phyloP scores from a whole-genome alignment of 495 filamentous ascomycete species.

The Schizothecium vesticola region DNA sequence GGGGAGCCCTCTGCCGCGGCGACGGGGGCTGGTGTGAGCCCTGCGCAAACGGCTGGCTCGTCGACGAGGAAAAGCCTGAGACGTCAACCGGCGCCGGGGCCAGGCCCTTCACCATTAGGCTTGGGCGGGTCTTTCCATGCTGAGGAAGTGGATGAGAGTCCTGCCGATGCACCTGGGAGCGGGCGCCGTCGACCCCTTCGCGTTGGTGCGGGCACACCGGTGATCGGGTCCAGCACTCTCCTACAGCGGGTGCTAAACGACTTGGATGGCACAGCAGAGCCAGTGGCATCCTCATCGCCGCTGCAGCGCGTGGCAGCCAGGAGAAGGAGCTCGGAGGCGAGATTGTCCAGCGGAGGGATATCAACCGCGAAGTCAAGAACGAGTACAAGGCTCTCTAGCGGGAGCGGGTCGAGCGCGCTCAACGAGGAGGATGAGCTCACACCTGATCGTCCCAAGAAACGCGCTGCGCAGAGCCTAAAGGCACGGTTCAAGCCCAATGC shows the following conservation, averaged over 20 bases:
- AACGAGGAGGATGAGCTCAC: constrained; percentile 5
- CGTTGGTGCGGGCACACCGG: constrained; percentile 20
- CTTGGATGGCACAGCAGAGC: constrained; percentile 9
- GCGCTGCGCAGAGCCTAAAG: constrained; percentile 15
- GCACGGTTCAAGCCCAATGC: constrained; percentile 16
- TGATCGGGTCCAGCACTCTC: constrained; percentile 21
- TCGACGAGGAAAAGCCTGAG: not conserved
- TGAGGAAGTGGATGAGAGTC: constrained; percentile 45
- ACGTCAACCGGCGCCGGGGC: not conserved
- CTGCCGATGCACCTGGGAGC: constrained; percentile 44
- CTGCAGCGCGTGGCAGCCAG: constrained; percentile 30
- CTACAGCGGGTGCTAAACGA: constrained; percentile 30
- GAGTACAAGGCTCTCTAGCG: constrained; percentile 12
- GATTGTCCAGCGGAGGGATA: no score
- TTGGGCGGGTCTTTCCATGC: not conserved
- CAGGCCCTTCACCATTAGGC: not conserved
- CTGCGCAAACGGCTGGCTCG: not conserved
- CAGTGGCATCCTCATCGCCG: constrained; percentile 35
- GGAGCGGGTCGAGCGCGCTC: not conserved
- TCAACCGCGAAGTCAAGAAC: constrained; percentile 1
- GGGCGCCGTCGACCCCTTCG: constrained; percentile 30
- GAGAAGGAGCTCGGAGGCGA: constrained; percentile 15
- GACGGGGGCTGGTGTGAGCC: not conserved
- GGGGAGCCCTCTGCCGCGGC: not conserved
- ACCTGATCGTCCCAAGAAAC: constrained; percentile 2